These are phyloP conservation scores for Fraxinus xanthoxyloides DNA, from an alignment of 305 asterid species.

Conservation along the genomic window DNA sequence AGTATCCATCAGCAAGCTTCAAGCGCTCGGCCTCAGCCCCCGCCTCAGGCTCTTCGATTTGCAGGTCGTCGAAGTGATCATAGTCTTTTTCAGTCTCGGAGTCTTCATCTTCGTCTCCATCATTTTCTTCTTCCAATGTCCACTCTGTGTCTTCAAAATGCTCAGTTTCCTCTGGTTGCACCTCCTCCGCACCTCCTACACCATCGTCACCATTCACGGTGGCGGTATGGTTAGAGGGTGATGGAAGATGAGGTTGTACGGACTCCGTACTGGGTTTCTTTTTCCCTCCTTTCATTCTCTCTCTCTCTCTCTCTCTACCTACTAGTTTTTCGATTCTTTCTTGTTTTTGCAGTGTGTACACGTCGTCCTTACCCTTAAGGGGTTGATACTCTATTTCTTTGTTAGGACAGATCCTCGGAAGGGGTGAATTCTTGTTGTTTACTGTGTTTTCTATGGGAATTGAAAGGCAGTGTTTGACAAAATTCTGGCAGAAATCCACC, in stretches of 20 bases:
- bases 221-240: constrained; percentile 21
- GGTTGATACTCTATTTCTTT: background rate
- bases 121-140: constrained; percentile 18
- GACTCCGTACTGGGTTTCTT: constrained; percentile 35
- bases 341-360: background rate
- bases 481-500: background rate
- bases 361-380: background rate
- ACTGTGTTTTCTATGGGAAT: background rate
- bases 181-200: constrained; percentile 17
- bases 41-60: constrained; percentile 22
- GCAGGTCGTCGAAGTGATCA: constrained; percentile 19
- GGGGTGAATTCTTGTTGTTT: background rate
- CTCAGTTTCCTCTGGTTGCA: constrained; percentile 25
- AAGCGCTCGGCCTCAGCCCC: constrained; percentile 43
- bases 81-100: constrained; percentile 17
- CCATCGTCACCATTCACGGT: constrained; percentile 25
- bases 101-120: constrained; percentile 35
- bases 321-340: constrained; percentile 14
- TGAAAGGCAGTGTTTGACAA: background rate
- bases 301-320: too few relatives aligned
- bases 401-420: background rate
- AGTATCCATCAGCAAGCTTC: constrained; percentile 84
- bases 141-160: constrained; percentile 24
- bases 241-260: constrained; percentile 25
- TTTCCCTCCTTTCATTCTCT: constrained; percentile 60